phyloP scores from a whole-genome alignment of 2,329 filamentous ascomycete genomes.

The Botrytis elliptica region DNA sequence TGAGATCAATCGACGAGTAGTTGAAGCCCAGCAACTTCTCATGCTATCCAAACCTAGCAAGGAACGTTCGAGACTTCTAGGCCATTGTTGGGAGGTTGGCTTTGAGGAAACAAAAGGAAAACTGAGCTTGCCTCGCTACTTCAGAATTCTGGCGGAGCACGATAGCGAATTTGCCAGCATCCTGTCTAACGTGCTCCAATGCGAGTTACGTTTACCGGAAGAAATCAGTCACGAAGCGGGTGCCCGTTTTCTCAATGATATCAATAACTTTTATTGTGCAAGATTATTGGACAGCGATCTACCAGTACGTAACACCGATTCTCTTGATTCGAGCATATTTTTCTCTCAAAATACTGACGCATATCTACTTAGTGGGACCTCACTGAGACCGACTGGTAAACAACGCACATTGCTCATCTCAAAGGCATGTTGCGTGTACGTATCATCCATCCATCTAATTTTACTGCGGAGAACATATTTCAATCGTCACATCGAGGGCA shows the following conservation, averaged over 20 bases:
- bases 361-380: neutral
- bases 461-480: neutral
- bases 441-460: neutral
- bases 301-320: neutral
- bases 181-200: neutral
- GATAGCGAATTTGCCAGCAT: neutral
- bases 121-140: neutral
- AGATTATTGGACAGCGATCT: neutral
- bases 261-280: neutral
- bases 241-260: neutral
- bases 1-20: neutral
- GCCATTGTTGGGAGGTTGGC: neutral
- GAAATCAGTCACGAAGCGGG: neutral
- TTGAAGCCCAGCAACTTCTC: neutral
- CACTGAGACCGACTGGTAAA: neutral
- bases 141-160: neutral
- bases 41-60: neutral
- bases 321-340: neutral
- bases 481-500: too few relatives aligned
- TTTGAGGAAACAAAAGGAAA: neutral
- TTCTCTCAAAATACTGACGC: neutral
- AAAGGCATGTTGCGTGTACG: neutral
- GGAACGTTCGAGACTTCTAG: neutral
- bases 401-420: neutral
- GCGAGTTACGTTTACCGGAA: neutral